Evolutionary conservation across 345 rosid species (phyloP).

Genomic region (Physaria fendleri): DNA sequence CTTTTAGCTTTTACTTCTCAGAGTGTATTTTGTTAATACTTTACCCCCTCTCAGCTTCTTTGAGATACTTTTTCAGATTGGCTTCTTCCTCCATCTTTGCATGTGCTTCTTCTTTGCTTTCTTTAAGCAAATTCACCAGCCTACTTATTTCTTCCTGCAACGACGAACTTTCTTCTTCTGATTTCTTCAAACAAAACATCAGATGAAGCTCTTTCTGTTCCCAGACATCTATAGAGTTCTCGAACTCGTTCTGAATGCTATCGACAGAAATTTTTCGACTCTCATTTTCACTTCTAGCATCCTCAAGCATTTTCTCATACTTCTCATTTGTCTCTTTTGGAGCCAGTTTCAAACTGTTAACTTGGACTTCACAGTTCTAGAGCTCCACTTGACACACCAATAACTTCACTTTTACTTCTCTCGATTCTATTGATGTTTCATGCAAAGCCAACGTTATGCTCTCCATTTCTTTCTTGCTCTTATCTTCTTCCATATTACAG

Average conservation of each 20-base stretch:
- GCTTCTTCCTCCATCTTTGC: slow-evolving; percentile 62
- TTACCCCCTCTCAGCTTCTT: slow-evolving; percentile 67
- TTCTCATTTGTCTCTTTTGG: slow-evolving; percentile 58
- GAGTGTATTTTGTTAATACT: slow-evolving; percentile 55
- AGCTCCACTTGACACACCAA: slow-evolving; percentile 50
- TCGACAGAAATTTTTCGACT: slow-evolving; percentile 34
- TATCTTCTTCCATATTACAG: slow-evolving; percentile 62
- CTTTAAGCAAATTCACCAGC: slow-evolving; percentile 55
- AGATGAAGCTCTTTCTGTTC: slow-evolving; percentile 58
- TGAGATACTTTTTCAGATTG: slow-evolving; percentile 38
- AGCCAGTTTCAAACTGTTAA: slow-evolving; percentile 63
- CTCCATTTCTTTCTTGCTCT: slow-evolving; percentile 76
- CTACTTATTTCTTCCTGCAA: slow-evolving; percentile 56
- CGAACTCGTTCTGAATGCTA: slow-evolving; percentile 43
- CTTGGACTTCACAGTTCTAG: slow-evolving; percentile 49
- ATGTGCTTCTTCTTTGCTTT: no score
- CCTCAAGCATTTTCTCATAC: slow-evolving; percentile 60
- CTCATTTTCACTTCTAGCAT: slow-evolving; percentile 54
- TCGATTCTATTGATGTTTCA: slow-evolving; percentile 72
- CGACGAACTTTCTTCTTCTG: slow-evolving; percentile 50
- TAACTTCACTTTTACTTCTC: slow-evolving; percentile 71
- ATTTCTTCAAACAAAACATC: slow-evolving; percentile 41
- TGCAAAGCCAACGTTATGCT: slow-evolving; percentile 72
- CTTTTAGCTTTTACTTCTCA: slow-evolving; percentile 52
- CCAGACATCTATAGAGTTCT: slow-evolving; percentile 55